phyloP scores from a whole-genome alignment of 345 rosid genomes.

The Aegle marmelos region DNA sequence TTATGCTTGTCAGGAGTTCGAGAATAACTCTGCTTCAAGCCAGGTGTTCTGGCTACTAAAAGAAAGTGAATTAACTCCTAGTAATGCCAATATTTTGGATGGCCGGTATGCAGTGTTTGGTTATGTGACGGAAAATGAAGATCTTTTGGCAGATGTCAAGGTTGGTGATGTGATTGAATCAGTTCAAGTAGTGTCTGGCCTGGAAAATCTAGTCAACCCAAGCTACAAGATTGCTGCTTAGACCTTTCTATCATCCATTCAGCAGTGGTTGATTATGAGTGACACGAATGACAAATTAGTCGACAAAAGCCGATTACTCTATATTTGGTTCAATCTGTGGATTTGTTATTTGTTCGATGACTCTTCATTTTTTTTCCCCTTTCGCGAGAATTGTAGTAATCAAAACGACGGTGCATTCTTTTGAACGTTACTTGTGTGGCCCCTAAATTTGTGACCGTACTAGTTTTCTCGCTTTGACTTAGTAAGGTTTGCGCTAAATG shows the following conservation, averaged over 20 bases:
- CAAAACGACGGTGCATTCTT: conserved; percentile 26
- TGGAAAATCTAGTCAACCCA: conserved; percentile 89
- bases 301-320: not conserved
- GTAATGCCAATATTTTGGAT: conserved; percentile 93
- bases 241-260: not conserved
- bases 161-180: conserved; percentile 95
- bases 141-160: conserved; percentile 86
- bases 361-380: not conserved
- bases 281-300: not conserved
- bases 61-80: conserved; percentile 97
- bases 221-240: conserved; percentile 92
- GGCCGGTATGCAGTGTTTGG: conserved; percentile 97
- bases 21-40: conserved; percentile 90
- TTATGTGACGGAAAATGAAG: conserved; percentile 83
- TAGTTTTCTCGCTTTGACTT: not conserved
- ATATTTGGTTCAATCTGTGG: conserved; percentile 1
- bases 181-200: conserved; percentile 86
- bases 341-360: not conserved
- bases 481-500: not conserved
- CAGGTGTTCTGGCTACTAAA: conserved; percentile 94
- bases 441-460: too few species aligned
- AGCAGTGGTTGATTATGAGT: not conserved
- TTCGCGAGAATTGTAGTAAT: not conserved
- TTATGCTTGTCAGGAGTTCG: conserved; percentile 66
- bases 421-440: too few species aligned